Evolutionary conservation across 2,329 filamentous ascomycete genomes (phyloP).

Genomic region (Cordyceps cicadae): DNA sequence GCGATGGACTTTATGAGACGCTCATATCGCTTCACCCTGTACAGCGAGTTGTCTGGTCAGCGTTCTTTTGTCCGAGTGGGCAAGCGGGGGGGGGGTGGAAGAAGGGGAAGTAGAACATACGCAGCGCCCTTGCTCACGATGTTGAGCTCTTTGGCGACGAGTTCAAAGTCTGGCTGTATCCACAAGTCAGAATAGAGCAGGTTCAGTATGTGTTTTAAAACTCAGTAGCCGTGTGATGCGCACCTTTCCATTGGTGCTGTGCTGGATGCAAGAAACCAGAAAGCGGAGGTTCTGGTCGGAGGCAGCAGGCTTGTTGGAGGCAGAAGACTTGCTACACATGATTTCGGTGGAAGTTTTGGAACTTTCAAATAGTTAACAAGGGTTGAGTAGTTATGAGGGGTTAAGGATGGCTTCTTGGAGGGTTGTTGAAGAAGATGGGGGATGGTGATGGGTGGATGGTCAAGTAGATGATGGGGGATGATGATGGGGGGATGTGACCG

Average conservation of each 20-base stretch:
- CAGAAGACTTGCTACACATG: conserved; percentile 40
- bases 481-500: not conserved
- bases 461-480: not conserved
- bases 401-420: not conserved
- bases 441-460: not conserved
- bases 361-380: no score
- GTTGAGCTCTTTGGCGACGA: conserved; percentile 54
- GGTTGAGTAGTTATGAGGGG: no score
- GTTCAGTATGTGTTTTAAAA: not conserved
- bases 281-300: conserved; percentile 54
- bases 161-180: conserved; percentile 53
- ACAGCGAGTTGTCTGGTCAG: not conserved
- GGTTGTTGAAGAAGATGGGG: not conserved
- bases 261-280: conserved; percentile 56
- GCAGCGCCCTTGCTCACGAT: conserved; percentile 61
- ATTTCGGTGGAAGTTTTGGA: conserved; percentile 13
- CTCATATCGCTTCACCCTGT: conserved; percentile 56
- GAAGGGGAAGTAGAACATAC: conserved; percentile 37
- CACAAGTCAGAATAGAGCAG: conserved; percentile 5
- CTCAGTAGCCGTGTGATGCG: conserved; percentile 10
- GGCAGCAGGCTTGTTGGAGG: conserved; percentile 37
- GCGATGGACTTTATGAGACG: conserved; percentile 52
- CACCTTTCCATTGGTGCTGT: conserved; percentile 53
- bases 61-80: not conserved
- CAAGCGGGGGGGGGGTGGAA: not conserved